These are phyloP conservation scores for Aspergillus mulundensis DNA, from an alignment of 495 filamentous ascomycete genomes.

Conservation along the genomic window DNA sequence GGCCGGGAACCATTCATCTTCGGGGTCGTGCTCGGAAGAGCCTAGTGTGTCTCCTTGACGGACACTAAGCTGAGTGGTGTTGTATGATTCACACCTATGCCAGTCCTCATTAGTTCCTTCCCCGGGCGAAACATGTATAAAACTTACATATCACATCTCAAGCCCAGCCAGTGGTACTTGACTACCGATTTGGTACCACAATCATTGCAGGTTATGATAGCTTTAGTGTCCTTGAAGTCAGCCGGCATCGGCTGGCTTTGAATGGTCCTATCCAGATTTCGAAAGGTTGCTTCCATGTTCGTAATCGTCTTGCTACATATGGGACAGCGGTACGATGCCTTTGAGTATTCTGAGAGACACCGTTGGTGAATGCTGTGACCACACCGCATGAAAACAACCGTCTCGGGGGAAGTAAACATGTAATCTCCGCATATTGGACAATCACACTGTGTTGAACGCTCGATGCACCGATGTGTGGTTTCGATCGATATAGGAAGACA, in stretches of 20 bases:
- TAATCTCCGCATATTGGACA: constrained; percentile 98
- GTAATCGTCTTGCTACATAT: constrained; percentile 89
- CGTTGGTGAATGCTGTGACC: constrained; percentile 91
- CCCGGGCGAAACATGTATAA: neutral
- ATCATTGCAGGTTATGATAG: constrained; percentile 88
- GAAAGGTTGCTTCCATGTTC: constrained; percentile 96
- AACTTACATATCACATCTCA: constrained; percentile 74
- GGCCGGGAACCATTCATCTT: constrained; percentile 7
- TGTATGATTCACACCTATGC: constrained; percentile 69
- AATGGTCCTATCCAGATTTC: constrained; percentile 81
- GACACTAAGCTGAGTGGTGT: constrained; percentile 71
- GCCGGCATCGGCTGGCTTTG: constrained; percentile 85
- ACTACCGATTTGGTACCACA: constrained; percentile 82
- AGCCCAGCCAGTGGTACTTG: constrained; percentile 89
- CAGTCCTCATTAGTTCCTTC: constrained; percentile 16
- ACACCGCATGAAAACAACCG: constrained; percentile 91
- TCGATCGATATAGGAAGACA: constrained; percentile 83
- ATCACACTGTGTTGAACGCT: constrained; percentile 89
- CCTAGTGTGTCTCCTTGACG: constrained; percentile 38
- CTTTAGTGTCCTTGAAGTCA: constrained; percentile 74
- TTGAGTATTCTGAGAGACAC: constrained; percentile 82
- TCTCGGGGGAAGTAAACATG: constrained; percentile 88
- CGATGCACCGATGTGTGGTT: constrained; percentile 86
- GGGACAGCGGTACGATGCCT: constrained; percentile 86
- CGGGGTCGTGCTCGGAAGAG: constrained; percentile 22